Percentiles rank a stretch among this genome's conserved stretches.
Evolutionary conservation across 1,139 yeast species (phyloP).

Genomic region (Geotrichum fermentans): DNA sequence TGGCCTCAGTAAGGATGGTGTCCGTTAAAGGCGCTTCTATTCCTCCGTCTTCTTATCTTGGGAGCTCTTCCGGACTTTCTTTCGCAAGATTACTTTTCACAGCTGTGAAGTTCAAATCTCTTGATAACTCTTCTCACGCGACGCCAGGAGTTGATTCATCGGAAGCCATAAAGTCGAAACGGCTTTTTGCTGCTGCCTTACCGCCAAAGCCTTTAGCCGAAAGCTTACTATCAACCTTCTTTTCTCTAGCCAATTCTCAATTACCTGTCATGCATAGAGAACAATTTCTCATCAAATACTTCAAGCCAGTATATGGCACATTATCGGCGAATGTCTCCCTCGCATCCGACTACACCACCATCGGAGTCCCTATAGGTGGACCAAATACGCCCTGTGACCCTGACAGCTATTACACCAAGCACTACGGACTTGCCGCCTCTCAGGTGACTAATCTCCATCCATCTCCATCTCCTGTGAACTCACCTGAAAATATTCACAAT

Average conservation of each 20-base stretch:
- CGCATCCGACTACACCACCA: conserved; percentile 56
- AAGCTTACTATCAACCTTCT: conserved; percentile 58
- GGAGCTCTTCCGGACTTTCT: conserved; percentile 57
- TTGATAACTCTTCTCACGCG: conserved; percentile 4
- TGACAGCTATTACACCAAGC: conserved; percentile 7
- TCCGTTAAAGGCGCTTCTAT: conserved; percentile 30
- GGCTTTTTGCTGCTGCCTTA: conserved; percentile 46
- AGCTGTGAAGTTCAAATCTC: conserved; percentile 58
- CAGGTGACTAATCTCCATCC: not conserved
- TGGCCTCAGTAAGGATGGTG: conserved; percentile 32
- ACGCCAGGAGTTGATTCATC: not conserved
- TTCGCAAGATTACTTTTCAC: conserved; percentile 74
- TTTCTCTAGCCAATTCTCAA: conserved; percentile 77
- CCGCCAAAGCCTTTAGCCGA: conserved; percentile 74
- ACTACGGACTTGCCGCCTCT: not conserved
- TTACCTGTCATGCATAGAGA: conserved; percentile 78
- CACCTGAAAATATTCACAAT: not conserved
- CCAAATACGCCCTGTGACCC: conserved; percentile 5
- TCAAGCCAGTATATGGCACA: conserved; percentile 72
- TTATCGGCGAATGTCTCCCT: conserved; percentile 52
- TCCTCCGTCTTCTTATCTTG: conserved; percentile 43
- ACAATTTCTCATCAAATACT: conserved; percentile 58
- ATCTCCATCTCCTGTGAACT: not conserved
- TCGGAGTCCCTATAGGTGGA: conserved; percentile 36
- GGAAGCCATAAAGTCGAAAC: conserved; percentile 11